Conservation (phyloP, 371 early-diverging fungal genomes). For the Zancudomyces culisetae region DNA sequence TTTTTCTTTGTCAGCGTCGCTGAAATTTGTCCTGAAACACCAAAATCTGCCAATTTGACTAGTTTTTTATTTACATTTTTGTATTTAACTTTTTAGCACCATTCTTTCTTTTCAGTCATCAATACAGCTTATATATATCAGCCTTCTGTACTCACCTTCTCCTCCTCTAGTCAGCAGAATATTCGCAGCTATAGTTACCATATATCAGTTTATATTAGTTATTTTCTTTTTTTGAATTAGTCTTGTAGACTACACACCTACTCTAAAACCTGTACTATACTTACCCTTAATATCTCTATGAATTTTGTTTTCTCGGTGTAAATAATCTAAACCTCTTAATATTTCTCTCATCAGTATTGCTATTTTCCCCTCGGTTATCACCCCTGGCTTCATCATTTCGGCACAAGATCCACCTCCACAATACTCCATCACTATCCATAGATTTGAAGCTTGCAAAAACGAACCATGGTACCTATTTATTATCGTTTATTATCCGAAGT, state of each 20-base stretch:
- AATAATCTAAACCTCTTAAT: slow-evolving; percentile 79
- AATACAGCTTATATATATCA: background rate
- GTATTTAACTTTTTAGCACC: too few species aligned
- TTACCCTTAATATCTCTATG: slow-evolving; percentile 75
- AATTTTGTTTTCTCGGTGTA: slow-evolving; percentile 82
- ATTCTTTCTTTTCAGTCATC: too few species aligned
- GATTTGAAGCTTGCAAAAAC: slow-evolving; percentile 54
- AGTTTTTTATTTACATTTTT: too few species aligned
- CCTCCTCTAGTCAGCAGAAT: slow-evolving; percentile 21
- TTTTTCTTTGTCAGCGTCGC: slow-evolving; percentile 84
- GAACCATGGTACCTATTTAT: slow-evolving; percentile 48
- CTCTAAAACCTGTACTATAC: background rate
- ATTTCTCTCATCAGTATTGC: slow-evolving; percentile 83
- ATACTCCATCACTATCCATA: slow-evolving; percentile 92
- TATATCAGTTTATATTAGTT: background rate
- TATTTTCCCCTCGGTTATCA: slow-evolving; percentile 70
- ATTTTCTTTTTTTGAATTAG: background rate
- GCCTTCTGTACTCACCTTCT: slow-evolving; percentile 1
- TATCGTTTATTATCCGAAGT: background rate
- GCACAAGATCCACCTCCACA: slow-evolving; percentile 79
- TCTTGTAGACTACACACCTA: background rate
- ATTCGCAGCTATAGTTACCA: slow-evolving; percentile 23
- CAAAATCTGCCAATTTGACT: slow-evolving; percentile 94
- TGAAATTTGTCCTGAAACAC: slow-evolving; percentile 90
- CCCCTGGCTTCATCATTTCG: slow-evolving; percentile 72